A percentile compares a stretch with the other conserved stretches of the same genome.
Conservation (phyloP, 1,139 yeast species). For the Saccharomyces hybrid region DNA sequence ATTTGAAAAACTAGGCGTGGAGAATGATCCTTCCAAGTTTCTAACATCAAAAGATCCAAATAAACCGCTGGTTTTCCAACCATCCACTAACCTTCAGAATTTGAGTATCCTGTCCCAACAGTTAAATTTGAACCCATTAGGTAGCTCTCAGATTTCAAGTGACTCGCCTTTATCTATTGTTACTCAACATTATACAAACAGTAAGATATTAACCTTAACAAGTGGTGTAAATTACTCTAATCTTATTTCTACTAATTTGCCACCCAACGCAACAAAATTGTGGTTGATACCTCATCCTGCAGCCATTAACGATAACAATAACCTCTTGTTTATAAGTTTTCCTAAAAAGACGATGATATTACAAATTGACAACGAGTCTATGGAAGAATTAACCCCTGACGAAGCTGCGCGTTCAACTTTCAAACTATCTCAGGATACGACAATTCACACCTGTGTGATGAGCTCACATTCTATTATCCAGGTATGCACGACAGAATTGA, state of each 20-base stretch:
- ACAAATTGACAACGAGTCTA: slow-evolving; percentile 39
- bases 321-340: slow-evolving; percentile 35
- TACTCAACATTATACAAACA: slow-evolving; percentile 24
- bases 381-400: slow-evolving; percentile 57
- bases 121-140: slow-evolving; percentile 51
- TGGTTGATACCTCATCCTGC: slow-evolving; percentile 19
- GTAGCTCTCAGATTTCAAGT: slow-evolving; percentile 38
- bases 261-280: slow-evolving; percentile 20
- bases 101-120: slow-evolving; percentile 50
- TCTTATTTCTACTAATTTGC: slow-evolving; percentile 24
- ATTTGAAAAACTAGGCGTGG: slow-evolving; percentile 67
- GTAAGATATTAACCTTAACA: slow-evolving; percentile 23
- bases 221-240: slow-evolving; percentile 21
- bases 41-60: slow-evolving; percentile 32
- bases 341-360: slow-evolving; percentile 17
- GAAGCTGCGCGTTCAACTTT: slow-evolving; percentile 48
- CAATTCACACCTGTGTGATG: slow-evolving; percentile 65
- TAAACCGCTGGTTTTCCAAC: slow-evolving; percentile 29
- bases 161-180: slow-evolving; percentile 21
- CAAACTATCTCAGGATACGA: slow-evolving; percentile 47
- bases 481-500: slow-evolving; percentile 64
- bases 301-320: neutral
- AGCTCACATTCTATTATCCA: slow-evolving; percentile 64
- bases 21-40: slow-evolving; percentile 33
- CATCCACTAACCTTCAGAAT: slow-evolving; percentile 42